Conservation (phyloP, 768 basidiomycete species). For the Tulasnella sp. region DNA sequence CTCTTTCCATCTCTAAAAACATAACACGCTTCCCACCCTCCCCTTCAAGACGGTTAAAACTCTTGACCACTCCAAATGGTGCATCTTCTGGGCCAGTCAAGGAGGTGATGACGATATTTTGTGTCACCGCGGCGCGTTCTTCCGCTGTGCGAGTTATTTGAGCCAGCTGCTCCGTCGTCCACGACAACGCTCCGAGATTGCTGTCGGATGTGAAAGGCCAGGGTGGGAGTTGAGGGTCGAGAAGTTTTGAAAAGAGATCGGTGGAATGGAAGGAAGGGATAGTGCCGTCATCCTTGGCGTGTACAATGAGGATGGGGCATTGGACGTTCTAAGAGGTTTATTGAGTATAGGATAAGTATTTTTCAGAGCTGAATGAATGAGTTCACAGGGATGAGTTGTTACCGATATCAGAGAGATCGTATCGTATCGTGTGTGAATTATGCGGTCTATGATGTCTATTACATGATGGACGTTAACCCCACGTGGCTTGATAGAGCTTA, state of each 20-base stretch:
- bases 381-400: too few species aligned
- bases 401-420: conserved; percentile 55
- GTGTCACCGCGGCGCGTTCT: conserved; percentile 32
- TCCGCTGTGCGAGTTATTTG: conserved; percentile 26
- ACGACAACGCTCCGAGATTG: conserved; percentile 32
- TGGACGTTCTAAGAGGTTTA: conserved; percentile 67
- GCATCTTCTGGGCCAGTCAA: conserved; percentile 35
- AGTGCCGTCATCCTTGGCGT: conserved; percentile 63
- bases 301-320: conserved; percentile 57
- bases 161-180: conserved; percentile 25
- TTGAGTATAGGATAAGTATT: too few species aligned
- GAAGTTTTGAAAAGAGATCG: conserved; percentile 52
- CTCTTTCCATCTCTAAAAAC: conserved; percentile 48
- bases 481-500: too few species aligned
- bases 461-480: too few species aligned
- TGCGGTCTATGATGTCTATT: conserved; percentile 43
- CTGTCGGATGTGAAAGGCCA: conserved; percentile 27
- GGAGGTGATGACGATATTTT: conserved; percentile 28
- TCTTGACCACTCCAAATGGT: conserved; percentile 34
- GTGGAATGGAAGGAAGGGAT: conserved; percentile 62
- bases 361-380: too few species aligned
- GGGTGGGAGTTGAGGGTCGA: conserved; percentile 51
- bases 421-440: conserved; percentile 48
- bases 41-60: conserved; percentile 25
- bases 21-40: not conserved